phyloP scores from a whole-genome alignment of 352 stramenopile genomes.

The Elongisporangium senticosum region DNA sequence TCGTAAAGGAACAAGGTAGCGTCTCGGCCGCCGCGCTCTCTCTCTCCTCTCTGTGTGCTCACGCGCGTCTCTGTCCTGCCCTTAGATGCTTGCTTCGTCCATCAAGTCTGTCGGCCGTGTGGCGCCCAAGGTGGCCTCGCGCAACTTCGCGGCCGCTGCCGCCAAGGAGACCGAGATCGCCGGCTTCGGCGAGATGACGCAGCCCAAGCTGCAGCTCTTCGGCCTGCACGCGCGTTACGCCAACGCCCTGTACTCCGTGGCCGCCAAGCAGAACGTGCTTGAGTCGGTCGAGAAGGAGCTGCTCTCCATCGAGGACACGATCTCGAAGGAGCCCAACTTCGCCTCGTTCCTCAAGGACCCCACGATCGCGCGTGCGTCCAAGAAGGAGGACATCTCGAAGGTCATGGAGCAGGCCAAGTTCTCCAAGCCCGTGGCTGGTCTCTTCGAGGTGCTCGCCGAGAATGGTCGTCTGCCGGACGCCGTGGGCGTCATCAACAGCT shows the following conservation, averaged over 20 bases:
- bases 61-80: background rate
- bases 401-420: constrained; percentile 90
- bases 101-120: constrained; percentile 57
- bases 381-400: constrained; percentile 91
- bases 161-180: constrained; percentile 64
- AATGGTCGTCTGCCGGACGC: constrained; percentile 92
- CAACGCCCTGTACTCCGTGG: constrained; percentile 96
- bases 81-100: constrained; percentile 64
- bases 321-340: constrained; percentile 88
- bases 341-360: constrained; percentile 94
- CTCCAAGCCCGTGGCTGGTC: constrained; percentile 90
- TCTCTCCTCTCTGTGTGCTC: background rate
- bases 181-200: constrained; percentile 75
- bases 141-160: constrained; percentile 30
- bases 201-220: constrained; percentile 93
- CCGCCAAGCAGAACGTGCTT: constrained; percentile 82
- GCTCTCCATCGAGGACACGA: constrained; percentile 77
- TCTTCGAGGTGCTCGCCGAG: constrained; percentile 95
- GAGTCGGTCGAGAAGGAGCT: constrained; percentile 86
- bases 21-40: background rate
- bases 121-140: constrained; percentile 25
- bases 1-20: constrained; percentile 15
- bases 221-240: constrained; percentile 95
- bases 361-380: constrained; percentile 92
- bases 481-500: constrained; percentile 85